These are phyloP conservation scores for Paramecium octaurelia DNA, from an alignment of 73 alveolate genomes.

Conservation along the genomic window DNA sequence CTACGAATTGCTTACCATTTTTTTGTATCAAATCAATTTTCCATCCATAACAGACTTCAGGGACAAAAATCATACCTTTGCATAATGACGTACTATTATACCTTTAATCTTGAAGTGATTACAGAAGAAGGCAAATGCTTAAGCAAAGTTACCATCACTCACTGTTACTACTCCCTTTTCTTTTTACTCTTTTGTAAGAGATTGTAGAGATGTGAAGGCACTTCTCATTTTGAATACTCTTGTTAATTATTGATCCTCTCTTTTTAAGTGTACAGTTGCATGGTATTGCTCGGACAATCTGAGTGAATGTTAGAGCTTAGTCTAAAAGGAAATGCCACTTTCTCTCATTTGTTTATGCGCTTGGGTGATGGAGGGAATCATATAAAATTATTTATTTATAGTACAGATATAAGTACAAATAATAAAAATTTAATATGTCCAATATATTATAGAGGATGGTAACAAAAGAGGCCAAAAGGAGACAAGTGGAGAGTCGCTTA, in stretches of 20 bases:
- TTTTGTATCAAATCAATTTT: slow-evolving; percentile 37
- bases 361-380: not conserved
- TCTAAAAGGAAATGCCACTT: slow-evolving; percentile 14
- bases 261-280: slow-evolving; percentile 29
- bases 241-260: slow-evolving; percentile 37
- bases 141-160: slow-evolving; percentile 58
- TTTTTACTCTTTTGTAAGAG: slow-evolving; percentile 15
- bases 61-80: slow-evolving; percentile 6
- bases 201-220: not conserved
- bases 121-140: slow-evolving; percentile 45
- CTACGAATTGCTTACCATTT: slow-evolving; percentile 50
- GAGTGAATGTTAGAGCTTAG: not conserved
- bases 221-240: slow-evolving; percentile 51
- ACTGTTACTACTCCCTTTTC: slow-evolving; percentile 50
- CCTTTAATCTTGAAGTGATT: not conserved
- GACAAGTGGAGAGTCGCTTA: not conserved
- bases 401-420: not conserved
- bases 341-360: slow-evolving; percentile 18
- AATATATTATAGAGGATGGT: not conserved
- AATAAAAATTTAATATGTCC: not conserved
- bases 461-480: not conserved
- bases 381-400: not conserved
- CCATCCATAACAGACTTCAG: slow-evolving; percentile 31
- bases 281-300: slow-evolving; percentile 18
- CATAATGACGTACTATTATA: not conserved